phyloP scores from a whole-genome alignment of 345 rosid species.

The Eucalyptus curtisii region DNA sequence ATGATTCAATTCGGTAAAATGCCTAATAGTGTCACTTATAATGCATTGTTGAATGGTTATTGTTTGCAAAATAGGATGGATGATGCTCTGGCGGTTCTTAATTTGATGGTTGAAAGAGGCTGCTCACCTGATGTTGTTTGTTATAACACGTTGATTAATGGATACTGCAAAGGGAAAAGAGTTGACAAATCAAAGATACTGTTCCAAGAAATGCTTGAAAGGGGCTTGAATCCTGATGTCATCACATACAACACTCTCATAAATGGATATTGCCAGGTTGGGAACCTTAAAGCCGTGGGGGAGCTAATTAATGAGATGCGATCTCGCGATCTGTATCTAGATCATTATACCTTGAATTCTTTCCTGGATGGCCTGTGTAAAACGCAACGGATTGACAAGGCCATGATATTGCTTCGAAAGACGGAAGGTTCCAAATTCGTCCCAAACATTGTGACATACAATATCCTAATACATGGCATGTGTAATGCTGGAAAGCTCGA shows the following conservation, averaged over 20 bases:
- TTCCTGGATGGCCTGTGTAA: not conserved
- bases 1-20: not conserved
- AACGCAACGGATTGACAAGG: not conserved
- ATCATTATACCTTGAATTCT: not conserved
- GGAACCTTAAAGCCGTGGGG: not conserved
- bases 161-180: not conserved
- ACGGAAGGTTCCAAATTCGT: not conserved
- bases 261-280: not conserved
- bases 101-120: not conserved
- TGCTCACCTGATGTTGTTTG: not conserved
- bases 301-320: not conserved
- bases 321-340: not conserved
- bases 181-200: not conserved
- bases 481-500: not conserved
- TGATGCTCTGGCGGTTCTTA: no score
- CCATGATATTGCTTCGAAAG: not conserved
- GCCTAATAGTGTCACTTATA: not conserved
- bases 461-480: not conserved
- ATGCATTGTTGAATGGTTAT: no score
- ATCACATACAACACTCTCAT: not conserved
- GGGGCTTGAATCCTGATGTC: not conserved
- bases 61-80: no score
- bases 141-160: not conserved
- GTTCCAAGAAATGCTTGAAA: not conserved
- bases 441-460: no score